Conservation (phyloP, 805 yeast genomes). For the Lipomyces mesembrius region DNA sequence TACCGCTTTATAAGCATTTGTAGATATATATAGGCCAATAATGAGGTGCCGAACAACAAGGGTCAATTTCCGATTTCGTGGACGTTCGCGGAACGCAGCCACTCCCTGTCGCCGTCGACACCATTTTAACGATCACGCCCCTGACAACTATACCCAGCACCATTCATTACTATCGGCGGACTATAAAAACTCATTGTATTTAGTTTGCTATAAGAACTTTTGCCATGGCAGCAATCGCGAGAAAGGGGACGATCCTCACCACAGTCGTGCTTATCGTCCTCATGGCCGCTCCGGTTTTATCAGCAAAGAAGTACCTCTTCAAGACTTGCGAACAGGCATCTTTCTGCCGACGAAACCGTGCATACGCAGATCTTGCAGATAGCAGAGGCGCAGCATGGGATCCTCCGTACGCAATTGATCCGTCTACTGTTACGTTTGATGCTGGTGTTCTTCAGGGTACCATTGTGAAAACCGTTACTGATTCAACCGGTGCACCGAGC, state of each 20-base stretch:
- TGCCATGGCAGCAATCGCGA: background rate
- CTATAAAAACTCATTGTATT: background rate
- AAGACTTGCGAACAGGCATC: constrained; percentile 75
- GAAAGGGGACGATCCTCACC: constrained; percentile 1
- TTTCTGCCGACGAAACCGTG: constrained; percentile 74
- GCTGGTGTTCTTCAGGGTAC: constrained; percentile 52
- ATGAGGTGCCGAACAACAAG: background rate
- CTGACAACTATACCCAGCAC: background rate
- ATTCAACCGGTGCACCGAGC: constrained; percentile 3
- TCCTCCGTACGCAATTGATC: constrained; percentile 53
- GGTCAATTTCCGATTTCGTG: too few species aligned
- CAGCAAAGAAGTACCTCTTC: constrained; percentile 51
- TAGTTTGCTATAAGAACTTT: background rate
- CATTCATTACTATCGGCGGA: background rate
- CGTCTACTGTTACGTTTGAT: constrained; percentile 41
- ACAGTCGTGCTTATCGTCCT: constrained; percentile 10
- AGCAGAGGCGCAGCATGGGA: constrained; percentile 41
- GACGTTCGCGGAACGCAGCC: too few species aligned
- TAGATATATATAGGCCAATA: background rate
- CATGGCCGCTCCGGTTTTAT: constrained; percentile 22
- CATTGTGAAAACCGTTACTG: constrained; percentile 50
- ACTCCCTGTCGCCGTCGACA: too few species aligned
- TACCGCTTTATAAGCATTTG: background rate
- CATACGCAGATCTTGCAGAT: constrained; percentile 55
- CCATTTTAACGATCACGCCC: too few species aligned